Percentiles rank a stretch among this genome's conserved stretches.
These are phyloP conservation scores for Saccharomycopsis sp. DNA, from an alignment of 805 yeast species.

Conservation along the genomic window DNA sequence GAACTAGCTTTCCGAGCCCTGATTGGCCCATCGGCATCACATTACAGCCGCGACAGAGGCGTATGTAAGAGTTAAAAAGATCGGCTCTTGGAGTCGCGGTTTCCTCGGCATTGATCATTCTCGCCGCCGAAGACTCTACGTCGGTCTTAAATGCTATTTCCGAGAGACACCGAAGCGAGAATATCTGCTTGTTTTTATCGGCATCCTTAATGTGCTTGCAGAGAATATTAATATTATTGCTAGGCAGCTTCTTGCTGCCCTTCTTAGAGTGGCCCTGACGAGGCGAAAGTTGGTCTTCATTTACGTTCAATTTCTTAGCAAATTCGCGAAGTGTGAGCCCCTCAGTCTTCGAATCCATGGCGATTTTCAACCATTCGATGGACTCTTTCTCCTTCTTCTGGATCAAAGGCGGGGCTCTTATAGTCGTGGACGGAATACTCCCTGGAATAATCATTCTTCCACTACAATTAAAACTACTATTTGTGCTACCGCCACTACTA, in stretches of 20 bases:
- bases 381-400: neutral
- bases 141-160: slow-evolving; percentile 2
- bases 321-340: neutral
- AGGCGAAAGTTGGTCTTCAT: neutral
- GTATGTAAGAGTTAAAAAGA: slow-evolving; percentile 37
- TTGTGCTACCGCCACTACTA: neutral
- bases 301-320: neutral
- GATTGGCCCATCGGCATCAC: slow-evolving; percentile 62
- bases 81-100: slow-evolving; percentile 39
- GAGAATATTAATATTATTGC: neutral
- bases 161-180: slow-evolving; percentile 9
- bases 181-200: slow-evolving; percentile 1
- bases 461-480: neutral
- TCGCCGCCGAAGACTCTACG: slow-evolving; percentile 24
- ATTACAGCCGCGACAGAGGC: slow-evolving; percentile 32
- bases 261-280: neutral
- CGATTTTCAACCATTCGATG: neutral
- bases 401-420: no score
- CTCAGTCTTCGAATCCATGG: neutral
- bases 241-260: neutral
- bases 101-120: slow-evolving; percentile 20
- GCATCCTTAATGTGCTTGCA: neutral
- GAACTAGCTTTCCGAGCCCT: slow-evolving; percentile 68
- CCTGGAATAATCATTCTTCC: neutral
- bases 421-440: no score